Evolutionary conservation across 2,329 filamentous ascomycete genomes (phyloP).

Genomic region (Coniochaeta sp.): DNA sequence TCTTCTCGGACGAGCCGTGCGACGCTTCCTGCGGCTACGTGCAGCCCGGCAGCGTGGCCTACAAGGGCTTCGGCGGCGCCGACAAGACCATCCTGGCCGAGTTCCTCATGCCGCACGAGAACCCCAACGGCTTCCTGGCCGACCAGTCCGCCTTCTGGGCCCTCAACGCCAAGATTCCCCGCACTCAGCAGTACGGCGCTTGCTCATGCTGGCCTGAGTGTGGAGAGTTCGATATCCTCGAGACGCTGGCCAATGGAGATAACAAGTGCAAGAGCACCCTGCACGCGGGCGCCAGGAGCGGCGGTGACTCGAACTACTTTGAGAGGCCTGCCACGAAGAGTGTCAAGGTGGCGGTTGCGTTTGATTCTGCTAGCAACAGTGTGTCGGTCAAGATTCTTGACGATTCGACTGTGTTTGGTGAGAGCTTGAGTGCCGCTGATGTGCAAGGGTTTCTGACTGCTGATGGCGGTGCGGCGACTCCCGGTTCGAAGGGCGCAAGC

Average conservation of each 20-base stretch:
- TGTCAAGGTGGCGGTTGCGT: constrained; percentile 59
- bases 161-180: constrained; percentile 65
- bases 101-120: constrained; percentile 61
- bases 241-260: constrained; percentile 59
- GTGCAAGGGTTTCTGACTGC: constrained; percentile 2
- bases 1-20: constrained; percentile 36
- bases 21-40: constrained; percentile 33
- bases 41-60: constrained; percentile 34
- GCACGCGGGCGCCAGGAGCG: constrained; percentile 50
- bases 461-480: not conserved
- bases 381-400: constrained; percentile 48
- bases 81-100: constrained; percentile 69
- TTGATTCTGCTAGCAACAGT: constrained; percentile 40
- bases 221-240: constrained; percentile 70
- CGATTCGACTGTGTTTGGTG: not conserved
- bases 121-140: constrained; percentile 40
- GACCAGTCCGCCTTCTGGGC: constrained; percentile 73
- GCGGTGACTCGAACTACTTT: constrained; percentile 66
- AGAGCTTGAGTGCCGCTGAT: constrained; percentile 2
- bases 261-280: constrained; percentile 62
- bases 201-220: constrained; percentile 71
- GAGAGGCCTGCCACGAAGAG: constrained; percentile 49
- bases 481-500: not conserved
- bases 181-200: constrained; percentile 59
- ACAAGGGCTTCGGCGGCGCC: constrained; percentile 62